phyloP scores from a whole-genome alignment of 805 yeast species.

The Groenewaldozyma tartarivorans region DNA sequence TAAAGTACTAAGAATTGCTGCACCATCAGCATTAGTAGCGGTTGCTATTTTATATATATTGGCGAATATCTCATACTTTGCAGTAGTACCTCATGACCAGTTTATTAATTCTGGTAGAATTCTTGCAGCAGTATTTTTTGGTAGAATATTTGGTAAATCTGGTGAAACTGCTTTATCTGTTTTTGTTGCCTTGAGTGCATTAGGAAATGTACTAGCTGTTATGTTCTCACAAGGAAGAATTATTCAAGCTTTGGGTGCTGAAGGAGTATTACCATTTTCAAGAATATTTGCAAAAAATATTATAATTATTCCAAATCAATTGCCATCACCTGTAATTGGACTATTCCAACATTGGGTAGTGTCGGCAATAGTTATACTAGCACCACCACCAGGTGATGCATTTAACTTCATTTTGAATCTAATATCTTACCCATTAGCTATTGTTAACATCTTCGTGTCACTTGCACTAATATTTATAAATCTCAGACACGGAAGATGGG shows the following conservation, averaged over 20 bases:
- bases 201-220: constrained; percentile 75
- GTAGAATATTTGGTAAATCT: constrained; percentile 54
- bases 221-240: constrained; percentile 76
- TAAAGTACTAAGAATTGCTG: constrained; percentile 58
- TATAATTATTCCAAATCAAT: too few species aligned
- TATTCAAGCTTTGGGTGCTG: constrained; percentile 72
- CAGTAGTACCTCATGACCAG: constrained; percentile 36
- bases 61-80: constrained; percentile 63
- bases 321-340: constrained; percentile 65
- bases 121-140: constrained; percentile 69
- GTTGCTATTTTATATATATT: constrained; percentile 62
- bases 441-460: constrained; percentile 58
- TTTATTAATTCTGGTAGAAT: constrained; percentile 51
- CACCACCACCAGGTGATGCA: constrained; percentile 84
- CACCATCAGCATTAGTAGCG: constrained; percentile 58
- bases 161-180: constrained; percentile 70
- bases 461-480: constrained; percentile 53
- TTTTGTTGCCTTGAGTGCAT: constrained; percentile 70
- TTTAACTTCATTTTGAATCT: constrained; percentile 72
- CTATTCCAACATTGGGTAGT: constrained; percentile 69
- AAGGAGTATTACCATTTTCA: constrained; percentile 70
- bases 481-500: constrained; percentile 42
- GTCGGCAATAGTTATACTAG: constrained; percentile 62
- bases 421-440: constrained; percentile 73
- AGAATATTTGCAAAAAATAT: constrained; percentile 57